phyloP scores from a whole-genome alignment of 2,329 filamentous ascomycete species.

The Calonectria pseudoturangicola region DNA sequence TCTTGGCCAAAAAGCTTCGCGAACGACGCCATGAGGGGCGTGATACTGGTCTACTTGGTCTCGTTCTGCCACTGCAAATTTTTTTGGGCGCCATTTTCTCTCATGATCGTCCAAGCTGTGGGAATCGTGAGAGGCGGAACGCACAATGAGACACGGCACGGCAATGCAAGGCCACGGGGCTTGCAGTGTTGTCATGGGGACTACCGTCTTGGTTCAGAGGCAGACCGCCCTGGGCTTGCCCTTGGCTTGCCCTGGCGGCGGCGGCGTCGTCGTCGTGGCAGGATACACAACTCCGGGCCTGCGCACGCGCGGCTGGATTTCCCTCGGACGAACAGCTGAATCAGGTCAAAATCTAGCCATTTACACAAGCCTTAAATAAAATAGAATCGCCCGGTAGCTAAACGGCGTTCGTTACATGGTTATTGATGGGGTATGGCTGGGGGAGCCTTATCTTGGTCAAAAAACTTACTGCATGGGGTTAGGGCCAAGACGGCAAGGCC shows the following conservation, averaged over 20 bases:
- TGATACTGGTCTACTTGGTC: neutral
- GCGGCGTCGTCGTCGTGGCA: too few species aligned
- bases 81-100: neutral
- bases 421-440: conserved; percentile 7
- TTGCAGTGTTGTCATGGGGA: too few species aligned
- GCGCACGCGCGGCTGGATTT: neutral
- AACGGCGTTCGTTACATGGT: neutral
- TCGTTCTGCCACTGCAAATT: too few species aligned
- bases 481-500: conserved; percentile 1
- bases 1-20: conserved; percentile 29
- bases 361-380: neutral
- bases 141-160: too few species aligned
- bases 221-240: neutral
- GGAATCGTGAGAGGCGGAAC: too few species aligned
- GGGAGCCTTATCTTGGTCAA: conserved; percentile 21
- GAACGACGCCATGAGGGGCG: neutral
- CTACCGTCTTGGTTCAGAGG: too few species aligned
- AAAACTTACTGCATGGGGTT: conserved; percentile 16
- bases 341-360: neutral
- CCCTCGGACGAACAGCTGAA: conserved; percentile 9
- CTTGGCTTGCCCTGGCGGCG: neutral
- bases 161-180: too few species aligned
- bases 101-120: neutral
- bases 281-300: neutral
- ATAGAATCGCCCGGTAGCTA: neutral